Conservation (phyloP, 1,139 yeast species). For the Komagataea norvegica region DNA sequence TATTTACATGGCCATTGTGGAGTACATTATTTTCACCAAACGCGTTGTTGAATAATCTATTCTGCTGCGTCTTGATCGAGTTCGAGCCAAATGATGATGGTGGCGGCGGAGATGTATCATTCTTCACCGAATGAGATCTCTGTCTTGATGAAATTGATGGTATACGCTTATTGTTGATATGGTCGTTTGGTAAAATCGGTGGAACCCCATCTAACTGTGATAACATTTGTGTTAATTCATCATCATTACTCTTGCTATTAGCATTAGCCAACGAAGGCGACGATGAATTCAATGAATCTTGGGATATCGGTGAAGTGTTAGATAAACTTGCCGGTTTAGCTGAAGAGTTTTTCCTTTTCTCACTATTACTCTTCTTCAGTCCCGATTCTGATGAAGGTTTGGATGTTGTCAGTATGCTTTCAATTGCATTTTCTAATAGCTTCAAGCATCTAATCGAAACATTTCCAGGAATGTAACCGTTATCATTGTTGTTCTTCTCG, state of each 20-base stretch:
- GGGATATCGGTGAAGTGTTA: slow-evolving; percentile 22
- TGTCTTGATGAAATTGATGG: slow-evolving; percentile 8
- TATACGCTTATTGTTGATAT: slow-evolving; percentile 9
- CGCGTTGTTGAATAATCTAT: no score
- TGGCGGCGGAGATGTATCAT: slow-evolving; percentile 7
- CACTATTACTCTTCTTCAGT: slow-evolving; percentile 1
- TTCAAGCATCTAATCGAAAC: slow-evolving; percentile 52
- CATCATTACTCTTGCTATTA: slow-evolving; percentile 1
- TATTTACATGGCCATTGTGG: not conserved
- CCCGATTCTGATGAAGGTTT: not conserved
- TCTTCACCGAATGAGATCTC: slow-evolving; percentile 5
- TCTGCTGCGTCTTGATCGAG: no score
- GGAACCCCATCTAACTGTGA: slow-evolving; percentile 24
- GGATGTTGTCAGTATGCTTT: slow-evolving; percentile 41
- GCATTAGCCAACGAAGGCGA: not conserved
- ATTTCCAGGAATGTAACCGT: slow-evolving; percentile 50
- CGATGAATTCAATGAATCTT: slow-evolving; percentile 3
- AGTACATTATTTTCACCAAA: no score
- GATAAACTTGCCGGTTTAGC: slow-evolving; percentile 3
- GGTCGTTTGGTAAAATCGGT: slow-evolving; percentile 22
- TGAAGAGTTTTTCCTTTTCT: slow-evolving; percentile 13
- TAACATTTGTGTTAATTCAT: slow-evolving; percentile 25
- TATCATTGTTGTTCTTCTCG: slow-evolving; percentile 6
- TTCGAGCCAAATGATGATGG: no score
- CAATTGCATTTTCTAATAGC: slow-evolving; percentile 53